Evolutionary conservation across 2,329 filamentous ascomycete species (phyloP).

Genomic region (Monosporascus sp.): DNA sequence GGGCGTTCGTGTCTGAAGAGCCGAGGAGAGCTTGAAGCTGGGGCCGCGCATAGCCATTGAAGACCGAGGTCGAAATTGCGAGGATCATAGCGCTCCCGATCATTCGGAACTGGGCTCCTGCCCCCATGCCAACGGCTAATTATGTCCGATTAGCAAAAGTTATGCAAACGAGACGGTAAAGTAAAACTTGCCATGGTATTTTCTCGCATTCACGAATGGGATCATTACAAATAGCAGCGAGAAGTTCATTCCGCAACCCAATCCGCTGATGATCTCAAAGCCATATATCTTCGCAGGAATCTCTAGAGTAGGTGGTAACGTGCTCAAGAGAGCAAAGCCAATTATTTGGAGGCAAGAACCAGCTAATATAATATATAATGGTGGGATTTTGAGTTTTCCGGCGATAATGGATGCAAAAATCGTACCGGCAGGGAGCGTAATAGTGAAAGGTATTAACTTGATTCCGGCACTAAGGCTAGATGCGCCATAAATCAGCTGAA

Average conservation of each 20-base stretch:
- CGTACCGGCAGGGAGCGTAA: slow-evolving; percentile 6
- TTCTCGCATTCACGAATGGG: slow-evolving; percentile 4
- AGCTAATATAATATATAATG: slow-evolving; percentile 6
- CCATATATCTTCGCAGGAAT: slow-evolving; percentile 9
- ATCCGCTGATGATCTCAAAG: slow-evolving; percentile 9
- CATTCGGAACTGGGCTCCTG: slow-evolving; percentile 14
- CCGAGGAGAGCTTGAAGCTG: slow-evolving; percentile 4
- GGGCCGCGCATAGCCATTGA: slow-evolving; percentile 8
- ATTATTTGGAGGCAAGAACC: slow-evolving; percentile 9
- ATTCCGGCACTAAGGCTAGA: slow-evolving; percentile 15
- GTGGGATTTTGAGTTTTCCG: slow-evolving; percentile 8
- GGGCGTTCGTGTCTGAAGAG: slow-evolving; percentile 1
- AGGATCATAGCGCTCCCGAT: slow-evolving; percentile 14
- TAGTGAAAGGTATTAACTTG: slow-evolving; percentile 12
- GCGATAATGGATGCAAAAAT: slow-evolving; percentile 1
- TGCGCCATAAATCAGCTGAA: slow-evolving; percentile 12
- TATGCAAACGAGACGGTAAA: too few relatives aligned
- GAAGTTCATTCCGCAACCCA: slow-evolving; percentile 11
- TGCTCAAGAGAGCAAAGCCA: slow-evolving; percentile 10
- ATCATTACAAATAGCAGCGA: slow-evolving; percentile 8
- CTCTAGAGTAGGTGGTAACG: background rate
- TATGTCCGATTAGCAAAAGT: too few relatives aligned
- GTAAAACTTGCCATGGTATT: slow-evolving; percentile 11
- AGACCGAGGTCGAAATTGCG: slow-evolving; percentile 14
- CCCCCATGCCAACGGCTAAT: slow-evolving; percentile 16